Evolutionary conservation across 805 yeast genomes (phyloP), one percentile per base, ranked within the genome.

Genomic region (Candida koratica): DNA sequence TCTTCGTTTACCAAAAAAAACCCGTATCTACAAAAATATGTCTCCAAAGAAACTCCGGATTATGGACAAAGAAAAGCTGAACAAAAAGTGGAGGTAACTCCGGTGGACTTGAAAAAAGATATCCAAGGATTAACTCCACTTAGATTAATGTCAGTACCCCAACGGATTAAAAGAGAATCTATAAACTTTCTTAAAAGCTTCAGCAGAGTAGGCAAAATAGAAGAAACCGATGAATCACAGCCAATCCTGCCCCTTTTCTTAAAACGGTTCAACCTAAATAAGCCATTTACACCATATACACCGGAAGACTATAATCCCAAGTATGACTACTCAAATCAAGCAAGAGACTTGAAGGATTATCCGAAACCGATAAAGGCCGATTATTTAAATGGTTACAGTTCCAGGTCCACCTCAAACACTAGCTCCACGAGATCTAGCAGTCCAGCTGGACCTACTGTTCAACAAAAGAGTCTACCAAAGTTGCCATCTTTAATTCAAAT

Each of bases 211-310:
- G 45, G 53, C 26, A 46, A 51, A 31, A 42, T 52, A 15, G 49
- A 48, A 5, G 58, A 54, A 19, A 20, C 7, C 10, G 10, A 20
- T 7, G 36, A 33, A 9, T 12, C 36, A 6, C 27, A 34, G 17
- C 9, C 28, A 1, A 41, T 51, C 35, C 57, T 67, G 5, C 69
- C 71, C 0, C 33, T 60, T 24, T 47, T 58, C 27, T 49, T 63
- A 37, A 58, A 57, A 30, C 45, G 58, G 32, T 64, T 64, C 50
- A 53, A 64, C 29, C 51, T 58, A 29, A 42, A 44, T 18, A 53
- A 51, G 30, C 46, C 50, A 6, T 28, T 14, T 15, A 37, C 46
- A 12, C 45, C 46, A 8, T 17, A 17, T 4, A 27, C 46, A 5
- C 28, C 36, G 13, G 18, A 24, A 26, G 16, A 15, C 8, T 29